phyloP scores from a whole-genome alignment of 768 basidiomycete genomes.

The Rhizopogon vulgaris region DNA sequence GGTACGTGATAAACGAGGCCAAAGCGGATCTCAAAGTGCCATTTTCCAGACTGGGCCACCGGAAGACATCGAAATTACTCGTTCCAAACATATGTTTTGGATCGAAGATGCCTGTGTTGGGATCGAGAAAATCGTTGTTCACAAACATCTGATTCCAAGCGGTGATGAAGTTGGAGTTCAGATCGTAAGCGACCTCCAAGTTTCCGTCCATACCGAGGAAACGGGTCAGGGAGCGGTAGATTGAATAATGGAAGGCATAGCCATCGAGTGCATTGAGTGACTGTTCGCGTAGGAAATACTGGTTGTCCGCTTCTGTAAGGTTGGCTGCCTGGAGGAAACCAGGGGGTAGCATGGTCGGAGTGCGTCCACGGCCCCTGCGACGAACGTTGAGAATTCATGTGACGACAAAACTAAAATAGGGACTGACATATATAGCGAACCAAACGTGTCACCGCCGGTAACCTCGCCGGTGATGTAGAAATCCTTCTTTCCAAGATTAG shows the following conservation, averaged over 20 bases:
- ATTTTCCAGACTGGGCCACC: conserved; percentile 86
- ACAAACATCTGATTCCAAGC: conserved; percentile 93
- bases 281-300: conserved; percentile 76
- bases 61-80: conserved; percentile 93
- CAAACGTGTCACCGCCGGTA: conserved; percentile 90
- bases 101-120: conserved; percentile 57
- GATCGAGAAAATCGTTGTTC: conserved; percentile 81
- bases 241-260: conserved; percentile 91
- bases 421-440: conserved; percentile 75
- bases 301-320: conserved; percentile 48
- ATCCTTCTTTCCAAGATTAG: conserved; percentile 67
- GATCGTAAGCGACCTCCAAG: conserved; percentile 82
- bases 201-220: conserved; percentile 97
- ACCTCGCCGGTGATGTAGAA: conserved; percentile 93
- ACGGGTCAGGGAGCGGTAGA: conserved; percentile 79
- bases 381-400: not conserved
- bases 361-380: conserved; percentile 80
- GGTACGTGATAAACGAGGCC: conserved; percentile 69
- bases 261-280: conserved; percentile 61
- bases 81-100: conserved; percentile 87
- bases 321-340: conserved; percentile 68
- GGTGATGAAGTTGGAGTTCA: conserved; percentile 75
- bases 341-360: conserved; percentile 60
- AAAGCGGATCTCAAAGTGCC: conserved; percentile 73
- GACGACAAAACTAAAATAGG: not conserved